Conservation (phyloP, 495 filamentous ascomycete species). For the Penicillium cosmopolitanum region DNA sequence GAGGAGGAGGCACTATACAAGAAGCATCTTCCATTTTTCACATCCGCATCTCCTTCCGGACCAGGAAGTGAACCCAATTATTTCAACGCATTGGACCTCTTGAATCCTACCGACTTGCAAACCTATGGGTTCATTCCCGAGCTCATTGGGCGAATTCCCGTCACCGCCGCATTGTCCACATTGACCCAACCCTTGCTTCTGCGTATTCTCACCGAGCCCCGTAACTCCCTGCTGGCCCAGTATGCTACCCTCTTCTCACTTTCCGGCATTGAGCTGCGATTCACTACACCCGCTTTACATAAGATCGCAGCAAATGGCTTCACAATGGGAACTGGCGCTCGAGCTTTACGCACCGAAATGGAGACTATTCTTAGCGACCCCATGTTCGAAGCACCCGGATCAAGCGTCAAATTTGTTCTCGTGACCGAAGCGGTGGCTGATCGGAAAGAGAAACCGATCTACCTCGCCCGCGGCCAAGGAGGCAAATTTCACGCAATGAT, state of each 20-base stretch:
- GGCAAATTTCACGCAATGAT: conserved; percentile 61
- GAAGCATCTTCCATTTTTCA: conserved; percentile 71
- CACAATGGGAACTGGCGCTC: conserved; percentile 81
- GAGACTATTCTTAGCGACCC: conserved; percentile 83
- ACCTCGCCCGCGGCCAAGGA: conserved; percentile 64
- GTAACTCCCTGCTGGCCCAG: conserved; percentile 82
- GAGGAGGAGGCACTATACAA: conserved; percentile 66
- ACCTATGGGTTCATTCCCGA: conserved; percentile 94
- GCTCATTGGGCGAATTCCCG: conserved; percentile 86
- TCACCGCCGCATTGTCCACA: conserved; percentile 80
- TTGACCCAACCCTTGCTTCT: conserved; percentile 78
- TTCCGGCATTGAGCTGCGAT: conserved; percentile 78
- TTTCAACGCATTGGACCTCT: conserved; percentile 81
- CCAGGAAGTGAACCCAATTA: conserved; percentile 46
- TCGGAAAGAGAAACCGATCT: conserved; percentile 62
- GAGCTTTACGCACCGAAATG: conserved; percentile 86
- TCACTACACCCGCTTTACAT: conserved; percentile 77
- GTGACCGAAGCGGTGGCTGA: conserved; percentile 76
- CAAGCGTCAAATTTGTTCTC: conserved; percentile 68
- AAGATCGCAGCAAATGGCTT: conserved; percentile 76
- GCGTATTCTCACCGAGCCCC: conserved; percentile 88
- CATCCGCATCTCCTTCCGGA: conserved; percentile 37
- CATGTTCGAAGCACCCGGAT: conserved; percentile 89
- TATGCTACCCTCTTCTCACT: conserved; percentile 85
- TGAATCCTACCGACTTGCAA: conserved; percentile 82